These are phyloP conservation scores for Murraya koenigii DNA, from an alignment of 345 rosid species.

Conservation along the genomic window DNA sequence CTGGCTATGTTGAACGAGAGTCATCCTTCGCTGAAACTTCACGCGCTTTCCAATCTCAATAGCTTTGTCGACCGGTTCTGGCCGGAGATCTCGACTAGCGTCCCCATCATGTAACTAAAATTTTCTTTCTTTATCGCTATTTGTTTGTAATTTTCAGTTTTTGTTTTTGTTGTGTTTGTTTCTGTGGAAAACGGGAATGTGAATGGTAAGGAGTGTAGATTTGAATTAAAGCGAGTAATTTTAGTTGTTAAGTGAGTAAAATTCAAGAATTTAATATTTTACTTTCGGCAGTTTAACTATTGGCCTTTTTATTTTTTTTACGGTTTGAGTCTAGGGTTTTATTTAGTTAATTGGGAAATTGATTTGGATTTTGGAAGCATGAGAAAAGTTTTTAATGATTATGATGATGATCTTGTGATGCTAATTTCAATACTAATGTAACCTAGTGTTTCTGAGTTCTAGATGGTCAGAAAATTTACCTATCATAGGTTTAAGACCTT, in stretches of 20 bases:
- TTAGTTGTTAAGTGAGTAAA: background rate
- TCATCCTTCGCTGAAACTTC: slow-evolving; percentile 79
- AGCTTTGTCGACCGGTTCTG: slow-evolving; percentile 86
- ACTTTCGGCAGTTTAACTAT: background rate
- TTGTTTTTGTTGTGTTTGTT: slow-evolving; percentile 17
- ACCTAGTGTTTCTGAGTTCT: background rate
- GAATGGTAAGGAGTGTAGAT: background rate
- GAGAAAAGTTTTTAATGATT: background rate
- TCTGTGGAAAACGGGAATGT: background rate
- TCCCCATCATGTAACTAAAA: slow-evolving; percentile 70
- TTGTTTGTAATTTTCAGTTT: slow-evolving; percentile 11
- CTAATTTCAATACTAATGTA: background rate
- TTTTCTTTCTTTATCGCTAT: background rate
- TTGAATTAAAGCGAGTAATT: background rate
- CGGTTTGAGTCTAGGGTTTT: background rate
- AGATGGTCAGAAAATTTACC: background rate
- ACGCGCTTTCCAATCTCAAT: slow-evolving; percentile 87
- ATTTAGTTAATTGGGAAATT: background rate
- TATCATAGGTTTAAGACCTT: background rate
- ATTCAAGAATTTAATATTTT: background rate
- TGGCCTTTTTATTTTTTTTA: background rate
- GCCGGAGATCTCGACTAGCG: slow-evolving; percentile 99
- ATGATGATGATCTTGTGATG: background rate
- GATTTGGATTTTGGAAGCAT: background rate
- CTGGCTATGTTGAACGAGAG: slow-evolving; percentile 95